Base-by-base conservation (phyloP, 1,284 basidiomycete species). In the Apiotrichum laibachii region DNA sequence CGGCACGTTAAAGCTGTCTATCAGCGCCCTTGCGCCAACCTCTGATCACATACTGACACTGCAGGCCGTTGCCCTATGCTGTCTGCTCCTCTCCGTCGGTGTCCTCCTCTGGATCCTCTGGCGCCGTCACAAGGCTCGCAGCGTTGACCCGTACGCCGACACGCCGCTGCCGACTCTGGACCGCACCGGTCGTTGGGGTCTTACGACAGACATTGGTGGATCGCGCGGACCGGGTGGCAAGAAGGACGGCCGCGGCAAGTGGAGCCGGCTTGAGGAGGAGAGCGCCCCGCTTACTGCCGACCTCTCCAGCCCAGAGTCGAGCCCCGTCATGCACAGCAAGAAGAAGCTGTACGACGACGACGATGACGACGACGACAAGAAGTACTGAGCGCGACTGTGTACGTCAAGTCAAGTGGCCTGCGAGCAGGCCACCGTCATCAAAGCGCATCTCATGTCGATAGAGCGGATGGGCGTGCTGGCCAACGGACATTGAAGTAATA, bases 261-360 rank as follows among this genome's bases (percentile, higher is more conserved):
- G 49, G 49, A 40, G 8, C 31, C 35, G 49, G n/a, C 35, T 50
- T 19, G 49, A 40, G 6, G 49, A 50, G 35, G 49, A 50, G 37
- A 39, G 35, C 49, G 49, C 21, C 21, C 49, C 48, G 18, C 48
- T 50, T 34, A 50, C 48, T 11, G 48, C 34, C n/a, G 48, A 50
- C 34, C 33, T 50, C 34, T 50, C 48, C 16, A 34, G 26, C 11
- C 48, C 48, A 18, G 48, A 35, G 12, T 6, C 6, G 8, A 37
- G 34, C 33, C 48, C 48, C 18, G 12, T 6, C 26, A 21, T 12
- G 18, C 12, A 12, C 21, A 16, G 31, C 26, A 34, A 48, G 46
- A 15, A n/a, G 12, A 16, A n/a, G 46, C 46, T 48, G 46, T 48
- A 22, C 7, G 46, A 34, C 5, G 15, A 16, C 22, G 46, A 48